Conservation (phyloP, 1,284 basidiomycete species). For the Farysia itapuensis region DNA sequence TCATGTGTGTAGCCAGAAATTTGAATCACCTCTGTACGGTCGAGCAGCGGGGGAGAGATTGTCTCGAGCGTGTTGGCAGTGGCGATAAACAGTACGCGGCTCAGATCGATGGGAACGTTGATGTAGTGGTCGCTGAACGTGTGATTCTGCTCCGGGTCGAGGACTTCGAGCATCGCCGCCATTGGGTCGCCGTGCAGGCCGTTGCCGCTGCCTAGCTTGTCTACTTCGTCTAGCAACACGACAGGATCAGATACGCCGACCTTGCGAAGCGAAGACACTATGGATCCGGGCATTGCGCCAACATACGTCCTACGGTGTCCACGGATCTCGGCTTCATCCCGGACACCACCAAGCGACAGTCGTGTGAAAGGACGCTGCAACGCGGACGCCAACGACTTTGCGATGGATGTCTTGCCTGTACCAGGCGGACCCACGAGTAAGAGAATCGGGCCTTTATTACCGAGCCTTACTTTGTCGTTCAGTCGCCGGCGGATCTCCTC, state of each 20-base stretch:
- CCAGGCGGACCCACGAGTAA: constrained; percentile 65
- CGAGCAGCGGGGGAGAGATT: constrained; percentile 61
- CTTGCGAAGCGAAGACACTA: constrained; percentile 60
- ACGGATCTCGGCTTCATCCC: constrained; percentile 62
- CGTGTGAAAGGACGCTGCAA: constrained; percentile 69
- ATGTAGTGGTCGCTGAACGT: constrained; percentile 62
- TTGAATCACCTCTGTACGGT: constrained; percentile 62
- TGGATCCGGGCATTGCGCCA: constrained; percentile 69
- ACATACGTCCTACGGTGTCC: constrained; percentile 58
- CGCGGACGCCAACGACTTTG: constrained; percentile 65
- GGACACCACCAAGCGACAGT: constrained; percentile 61
- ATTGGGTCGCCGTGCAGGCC: constrained; percentile 61
- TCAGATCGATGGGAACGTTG: constrained; percentile 56
- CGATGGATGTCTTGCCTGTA: constrained; percentile 58
- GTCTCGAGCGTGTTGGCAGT: constrained; percentile 62
- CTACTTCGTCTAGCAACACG: constrained; percentile 62
- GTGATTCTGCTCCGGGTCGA: constrained; percentile 62
- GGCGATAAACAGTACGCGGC: constrained; percentile 62
- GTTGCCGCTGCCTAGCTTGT: constrained; percentile 61
- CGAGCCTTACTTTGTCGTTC: constrained; percentile 37
- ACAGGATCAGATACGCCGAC: constrained; percentile 62
- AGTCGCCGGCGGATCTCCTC: constrained; percentile 25
- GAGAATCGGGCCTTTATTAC: constrained; percentile 73
- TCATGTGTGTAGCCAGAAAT: constrained; percentile 62
- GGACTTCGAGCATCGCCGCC: constrained; percentile 62